Conservation (phyloP, 1,284 basidiomycete genomes). For the Cryptococcus hybrid region DNA sequence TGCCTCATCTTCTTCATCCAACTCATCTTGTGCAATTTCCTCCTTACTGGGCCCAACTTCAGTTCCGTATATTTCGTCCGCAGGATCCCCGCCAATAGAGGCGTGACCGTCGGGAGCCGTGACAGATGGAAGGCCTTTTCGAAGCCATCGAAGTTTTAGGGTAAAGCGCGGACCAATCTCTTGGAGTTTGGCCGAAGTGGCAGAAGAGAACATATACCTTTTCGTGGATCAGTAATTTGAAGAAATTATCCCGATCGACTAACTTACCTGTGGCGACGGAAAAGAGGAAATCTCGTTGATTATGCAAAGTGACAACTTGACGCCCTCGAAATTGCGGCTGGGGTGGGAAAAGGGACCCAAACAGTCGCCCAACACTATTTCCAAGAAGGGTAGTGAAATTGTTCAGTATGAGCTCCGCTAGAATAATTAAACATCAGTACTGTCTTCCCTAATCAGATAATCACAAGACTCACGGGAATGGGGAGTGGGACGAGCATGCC, state of each 20-base stretch:
- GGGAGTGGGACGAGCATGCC: conserved; percentile 86
- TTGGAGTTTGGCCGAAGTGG: conserved; percentile 84
- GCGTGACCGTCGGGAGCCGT: conserved; percentile 47
- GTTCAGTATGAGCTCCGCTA: conserved; percentile 88
- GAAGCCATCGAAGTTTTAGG: conserved; percentile 84
- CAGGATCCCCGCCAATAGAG: conserved; percentile 58
- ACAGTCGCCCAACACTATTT: conserved; percentile 86
- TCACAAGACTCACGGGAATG: conserved; percentile 62
- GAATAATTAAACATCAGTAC: neutral
- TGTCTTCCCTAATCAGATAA: too few species aligned
- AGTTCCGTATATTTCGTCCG: conserved; percentile 26
- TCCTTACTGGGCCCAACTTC: conserved; percentile 4
- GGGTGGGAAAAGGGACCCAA: conserved; percentile 93
- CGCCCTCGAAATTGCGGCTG: conserved; percentile 94
- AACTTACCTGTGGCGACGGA: conserved; percentile 78
- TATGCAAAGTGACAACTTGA: conserved; percentile 96
- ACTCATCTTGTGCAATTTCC: conserved; percentile 25
- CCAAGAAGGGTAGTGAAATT: conserved; percentile 93
- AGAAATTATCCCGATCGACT: neutral
- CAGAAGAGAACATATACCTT: conserved; percentile 88
- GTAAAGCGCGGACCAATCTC: conserved; percentile 99
- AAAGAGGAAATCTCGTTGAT: conserved; percentile 99
- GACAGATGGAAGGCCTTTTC: conserved; percentile 82
- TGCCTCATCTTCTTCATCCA: conserved; percentile 46
- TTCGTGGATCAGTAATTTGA: neutral